phyloP scores from a whole-genome alignment of 495 filamentous ascomycete species.

The Cetradonia linearis region DNA sequence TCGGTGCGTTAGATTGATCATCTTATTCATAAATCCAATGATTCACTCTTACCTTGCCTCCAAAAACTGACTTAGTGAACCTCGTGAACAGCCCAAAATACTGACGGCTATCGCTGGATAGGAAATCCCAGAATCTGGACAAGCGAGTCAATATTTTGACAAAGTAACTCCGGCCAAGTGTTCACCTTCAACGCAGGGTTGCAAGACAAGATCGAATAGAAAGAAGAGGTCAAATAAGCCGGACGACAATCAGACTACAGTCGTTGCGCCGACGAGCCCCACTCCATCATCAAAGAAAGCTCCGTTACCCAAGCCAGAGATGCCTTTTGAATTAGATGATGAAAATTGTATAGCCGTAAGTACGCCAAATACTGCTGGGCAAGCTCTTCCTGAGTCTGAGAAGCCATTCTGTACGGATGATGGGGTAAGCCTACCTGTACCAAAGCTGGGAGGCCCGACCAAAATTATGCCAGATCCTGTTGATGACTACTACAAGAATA shows the following conservation, averaged over 20 bases:
- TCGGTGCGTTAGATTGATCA: neutral
- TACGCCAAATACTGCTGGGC: neutral
- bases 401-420: conserved; percentile 9
- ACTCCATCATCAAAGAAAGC: neutral
- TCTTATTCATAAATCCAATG: neutral
- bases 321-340: neutral
- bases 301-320: conserved; percentile 4
- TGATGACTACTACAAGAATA: neutral
- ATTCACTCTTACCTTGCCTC: neutral
- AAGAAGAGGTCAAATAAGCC: neutral
- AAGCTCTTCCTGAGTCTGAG: conserved; percentile 10
- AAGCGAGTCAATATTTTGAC: neutral
- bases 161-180: neutral
- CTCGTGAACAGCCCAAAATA: neutral
- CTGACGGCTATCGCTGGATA: neutral
- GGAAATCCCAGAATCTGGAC: neutral
- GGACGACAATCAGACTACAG: too few relatives aligned
- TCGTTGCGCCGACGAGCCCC: neutral
- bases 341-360: neutral
- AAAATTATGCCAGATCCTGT: neutral
- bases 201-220: neutral
- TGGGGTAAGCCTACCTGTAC: conserved; percentile 1
- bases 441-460: neutral
- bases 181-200: neutral
- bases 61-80: neutral